Evolutionary conservation across 768 basidiomycete genomes (phyloP), one percentile per base, ranked within the genome.

Genomic region (Fistulinella prunicolor): DNA sequence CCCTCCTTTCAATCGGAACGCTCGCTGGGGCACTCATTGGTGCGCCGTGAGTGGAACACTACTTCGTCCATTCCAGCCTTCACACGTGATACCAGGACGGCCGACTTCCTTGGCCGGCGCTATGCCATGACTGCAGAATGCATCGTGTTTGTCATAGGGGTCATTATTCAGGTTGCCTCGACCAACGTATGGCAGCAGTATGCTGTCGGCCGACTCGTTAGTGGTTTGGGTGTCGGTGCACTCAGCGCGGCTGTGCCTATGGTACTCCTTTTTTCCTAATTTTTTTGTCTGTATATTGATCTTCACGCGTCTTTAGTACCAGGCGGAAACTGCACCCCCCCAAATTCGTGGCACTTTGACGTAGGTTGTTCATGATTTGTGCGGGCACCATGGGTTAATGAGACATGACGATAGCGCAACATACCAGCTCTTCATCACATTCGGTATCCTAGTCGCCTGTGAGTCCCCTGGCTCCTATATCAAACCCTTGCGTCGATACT

Each of bases 281-380:
- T 34, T 16, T 34, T 16, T 13, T 16, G 32, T 34, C 26, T 9
- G 6, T 13, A 34, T 34, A 34, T 34, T 8, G 6, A 16, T 9
- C 41, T 49, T 60, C 23, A 55, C 6, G 28, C 2, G 6, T 32
- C 43, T 49, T 26, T 42, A 79, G 75, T 86, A 83, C 62, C 81
- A 85, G 75, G 82, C 83, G 9, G 85, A 87, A 64, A 82, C 81
- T 0, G 85, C 84, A 0, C 87, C 86, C 12, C 73, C 81, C 10
- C 79, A 86, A 53, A 81, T 89, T 47, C 78, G 86, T 44, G 86
- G 87, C 4, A 78, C 83, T 1, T 66, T 85, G 24, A 85, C 83
- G 29, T 67, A 42, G 34, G 47, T 37, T 10, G 2, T 35, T 26
- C n/a, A 29, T 30, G 1, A 10, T 26, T n/a, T 42, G 52, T 45